Evolutionary conservation across 192 early-diverging fungal species (phyloP), one percentile per base, ranked within the genome.

Genomic region (Pilaira anomala): DNA sequence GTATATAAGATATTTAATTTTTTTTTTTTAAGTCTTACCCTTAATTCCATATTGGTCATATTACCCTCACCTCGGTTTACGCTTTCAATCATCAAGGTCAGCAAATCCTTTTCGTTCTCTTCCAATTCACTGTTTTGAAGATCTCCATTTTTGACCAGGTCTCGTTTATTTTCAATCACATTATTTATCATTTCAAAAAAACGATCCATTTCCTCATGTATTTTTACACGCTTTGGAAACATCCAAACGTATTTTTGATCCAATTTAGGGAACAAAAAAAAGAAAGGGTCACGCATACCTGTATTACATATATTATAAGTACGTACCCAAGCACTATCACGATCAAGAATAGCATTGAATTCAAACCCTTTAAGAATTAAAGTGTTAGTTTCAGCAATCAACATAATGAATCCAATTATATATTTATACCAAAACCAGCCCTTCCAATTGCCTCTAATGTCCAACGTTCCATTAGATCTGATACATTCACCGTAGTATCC

Each of bases 31-130:
- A n/a, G n/a, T n/a, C n/a, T n/a, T n/a, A n/a, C 13, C 41, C 33
- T 40, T 12, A 58, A 22, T 16, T 58, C 56, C 41, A 41, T 36
- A 14, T 24, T 14, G 3, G 56, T 41, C 5, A 33, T 42, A 16
- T 24, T 16, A 1, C 56, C 56, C 12, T 42, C 40, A 7, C 21
- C 39, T 58, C 40, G 11, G 14, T 48, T 18, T 36, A 48, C 71
- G 4, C 79, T 78, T 63, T 85, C 79, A 9, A 85, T 68, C 80
- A 85, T 75, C 57, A 85, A 68, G 12, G 81, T 77, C 29, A 85
- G 67, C 66, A 85, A 48, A 41, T 75, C 73, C 41, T 70, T 69
- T 66, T 75, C 73, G 6, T 39, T 55, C 26, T 75, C 68, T 30
- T 41, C 60, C 9, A 56, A 12, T 9, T 48, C 44, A 9, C 11